Base-by-base conservation (phyloP, 768 basidiomycete genomes). In the Agrocybe praecox region DNA sequence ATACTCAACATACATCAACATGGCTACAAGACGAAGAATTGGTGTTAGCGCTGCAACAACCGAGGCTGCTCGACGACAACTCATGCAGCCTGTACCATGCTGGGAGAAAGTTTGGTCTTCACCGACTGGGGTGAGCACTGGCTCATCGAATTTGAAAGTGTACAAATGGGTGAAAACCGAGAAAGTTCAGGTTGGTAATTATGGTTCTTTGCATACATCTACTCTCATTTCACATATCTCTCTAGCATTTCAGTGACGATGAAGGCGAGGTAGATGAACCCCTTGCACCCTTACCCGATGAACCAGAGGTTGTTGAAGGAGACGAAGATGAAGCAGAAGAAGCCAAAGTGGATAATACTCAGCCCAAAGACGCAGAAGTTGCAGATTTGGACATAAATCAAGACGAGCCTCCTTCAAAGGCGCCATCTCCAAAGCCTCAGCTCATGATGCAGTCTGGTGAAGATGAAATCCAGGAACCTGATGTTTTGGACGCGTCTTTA, bases 11-110 rank as follows among this genome's bases (percentile, higher is more conserved):
- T n/a, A 18, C 34, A 45, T 26, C 24, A 48, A 26, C 21, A 90
- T 92, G 90, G 76, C 90, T 46, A 88, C 87, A 26, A 80, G 84
- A 71, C 79, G 90, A 62, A 85, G 89, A 69, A 88, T 92, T 49
- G 90, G 90, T 6, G 85, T 92, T 59, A 89, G 86, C 65, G 78
- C 80, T 21, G 87, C 89, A 47, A 88, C 87, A 49, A 88, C 89
- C 2, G 90, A 93, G 69, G 89, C 89, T 46, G 90, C 90, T 32
- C 81, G 90, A 36, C 82, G 90, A 57, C 88, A 91, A 70, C 77
- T 92, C n/a, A 92, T 93, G 88, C 89, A 90, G 65, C 92, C 92
- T 7, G 92, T 93, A n/a, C 83, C 80, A 23, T 90, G 87, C 61
- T 94, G 91, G 92, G 90, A 93, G 72, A 90, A 88, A 72, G 76